Evolutionary conservation across 2,329 filamentous ascomycete species (phyloP).

Genomic region (Fusarium hostae): DNA sequence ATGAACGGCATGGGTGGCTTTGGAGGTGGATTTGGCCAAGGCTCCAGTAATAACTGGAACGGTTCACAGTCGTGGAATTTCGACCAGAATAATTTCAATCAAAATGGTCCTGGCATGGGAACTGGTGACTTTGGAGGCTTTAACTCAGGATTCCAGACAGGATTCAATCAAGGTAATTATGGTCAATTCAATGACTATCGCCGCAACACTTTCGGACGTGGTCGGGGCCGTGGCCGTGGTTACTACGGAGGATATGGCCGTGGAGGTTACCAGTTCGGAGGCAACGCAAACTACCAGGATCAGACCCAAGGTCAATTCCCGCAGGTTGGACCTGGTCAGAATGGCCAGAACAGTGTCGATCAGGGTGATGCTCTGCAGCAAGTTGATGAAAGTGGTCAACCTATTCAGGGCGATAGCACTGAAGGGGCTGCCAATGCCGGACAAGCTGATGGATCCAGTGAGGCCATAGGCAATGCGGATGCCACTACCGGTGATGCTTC

Average conservation of each 20-base stretch:
- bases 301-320: constrained; percentile 49
- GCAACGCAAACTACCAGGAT: constrained; percentile 52
- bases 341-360: constrained; percentile 37
- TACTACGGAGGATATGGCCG: constrained; percentile 67
- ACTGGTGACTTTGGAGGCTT: constrained; percentile 83
- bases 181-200: constrained; percentile 84
- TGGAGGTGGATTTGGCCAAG: constrained; percentile 69
- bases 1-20: constrained; percentile 81
- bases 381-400: constrained; percentile 55
- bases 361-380: constrained; percentile 42
- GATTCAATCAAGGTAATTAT: constrained; percentile 86
- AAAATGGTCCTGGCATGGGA: constrained; percentile 85
- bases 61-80: constrained; percentile 84
- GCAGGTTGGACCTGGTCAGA: constrained; percentile 43
- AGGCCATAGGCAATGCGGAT: constrained; percentile 47
- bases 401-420: constrained; percentile 42
- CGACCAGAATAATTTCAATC: constrained; percentile 89
- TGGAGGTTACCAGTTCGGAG: constrained; percentile 63
- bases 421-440: constrained; percentile 34
- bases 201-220: constrained; percentile 72
- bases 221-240: constrained; percentile 73
- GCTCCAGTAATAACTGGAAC: constrained; percentile 83
- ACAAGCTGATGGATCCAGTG: constrained; percentile 42
- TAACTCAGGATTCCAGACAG: constrained; percentile 82
- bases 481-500: constrained; percentile 29